Percentiles rank a stretch among this genome's conserved stretches.
These are phyloP conservation scores for Coemansia sp. DNA, from an alignment of 192 early-diverging fungal genomes.

Conservation along the genomic window DNA sequence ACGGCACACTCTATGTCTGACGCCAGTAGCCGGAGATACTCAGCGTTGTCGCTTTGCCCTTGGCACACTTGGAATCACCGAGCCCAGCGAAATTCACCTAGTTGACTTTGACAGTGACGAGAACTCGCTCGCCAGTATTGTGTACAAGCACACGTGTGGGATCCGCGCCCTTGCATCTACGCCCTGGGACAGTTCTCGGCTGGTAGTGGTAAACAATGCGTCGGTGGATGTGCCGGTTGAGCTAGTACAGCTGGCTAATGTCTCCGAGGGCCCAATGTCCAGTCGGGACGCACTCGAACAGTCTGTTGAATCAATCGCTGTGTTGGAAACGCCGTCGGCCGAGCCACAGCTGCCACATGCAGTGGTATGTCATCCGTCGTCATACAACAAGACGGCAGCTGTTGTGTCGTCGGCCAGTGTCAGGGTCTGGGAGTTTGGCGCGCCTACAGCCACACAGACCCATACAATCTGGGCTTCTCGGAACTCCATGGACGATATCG, in stretches of 20 bases:
- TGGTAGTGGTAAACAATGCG: conserved; percentile 19
- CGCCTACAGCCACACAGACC: neutral
- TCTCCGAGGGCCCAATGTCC: neutral
- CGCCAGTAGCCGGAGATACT: conserved; percentile 14
- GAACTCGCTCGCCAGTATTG: conserved; percentile 13
- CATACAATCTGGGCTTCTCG: conserved; percentile 5
- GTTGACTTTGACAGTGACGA: conserved; percentile 42
- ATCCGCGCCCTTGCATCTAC: conserved; percentile 23
- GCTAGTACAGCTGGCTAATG: conserved; percentile 19
- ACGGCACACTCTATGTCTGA: conserved; percentile 44
- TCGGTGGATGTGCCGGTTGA: conserved; percentile 1
- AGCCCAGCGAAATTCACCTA: conserved; percentile 45
- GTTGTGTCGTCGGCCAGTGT: conserved; percentile 14
- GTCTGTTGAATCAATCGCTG: neutral
- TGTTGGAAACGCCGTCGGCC: conserved; percentile 2
- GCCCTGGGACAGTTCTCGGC: conserved; percentile 23
- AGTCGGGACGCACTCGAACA: neutral
- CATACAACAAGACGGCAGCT: conserved; percentile 15
- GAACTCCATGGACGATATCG: conserved; percentile 29
- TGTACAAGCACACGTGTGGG: conserved; percentile 25
- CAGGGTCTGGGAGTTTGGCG: conserved; percentile 20
- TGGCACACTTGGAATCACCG: conserved; percentile 41
- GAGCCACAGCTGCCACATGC: conserved; percentile 9
- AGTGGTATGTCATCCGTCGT: conserved; percentile 16
- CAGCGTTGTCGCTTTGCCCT: conserved; percentile 31